Percentiles rank a stretch among this genome's conserved stretches.
These are phyloP conservation scores for Orbilia brochopaga DNA, from an alignment of 2,329 filamentous ascomycete species.

Conservation along the genomic window DNA sequence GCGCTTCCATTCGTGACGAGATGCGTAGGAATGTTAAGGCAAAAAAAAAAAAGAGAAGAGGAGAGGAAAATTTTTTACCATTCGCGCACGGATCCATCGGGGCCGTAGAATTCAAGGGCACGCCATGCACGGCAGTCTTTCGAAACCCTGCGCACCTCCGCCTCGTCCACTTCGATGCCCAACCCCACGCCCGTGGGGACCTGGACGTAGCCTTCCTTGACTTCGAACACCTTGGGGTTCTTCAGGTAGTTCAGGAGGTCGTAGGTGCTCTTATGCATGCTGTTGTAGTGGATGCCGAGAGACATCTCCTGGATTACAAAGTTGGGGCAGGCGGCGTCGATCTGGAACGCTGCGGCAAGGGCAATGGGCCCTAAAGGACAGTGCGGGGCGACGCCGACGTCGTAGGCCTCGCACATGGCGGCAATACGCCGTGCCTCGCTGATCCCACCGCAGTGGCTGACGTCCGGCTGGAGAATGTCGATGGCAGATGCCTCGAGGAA, in stretches of 20 bases:
- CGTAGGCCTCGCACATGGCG: slow-evolving; percentile 74
- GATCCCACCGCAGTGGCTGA: slow-evolving; percentile 74
- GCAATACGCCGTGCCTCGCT: slow-evolving; percentile 74
- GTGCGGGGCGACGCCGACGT: slow-evolving; percentile 70
- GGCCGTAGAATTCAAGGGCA: slow-evolving; percentile 70
- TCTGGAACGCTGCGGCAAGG: slow-evolving; percentile 72
- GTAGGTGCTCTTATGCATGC: slow-evolving; percentile 64
- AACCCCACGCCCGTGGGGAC: slow-evolving; percentile 67
- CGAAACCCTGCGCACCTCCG: slow-evolving; percentile 67
- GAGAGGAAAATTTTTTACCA: slow-evolving; percentile 63
- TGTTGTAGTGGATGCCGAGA: slow-evolving; percentile 79
- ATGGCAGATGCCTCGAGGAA: slow-evolving; percentile 73
- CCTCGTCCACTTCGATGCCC: slow-evolving; percentile 75
- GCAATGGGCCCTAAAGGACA: slow-evolving; percentile 76
- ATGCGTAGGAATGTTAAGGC: background rate
- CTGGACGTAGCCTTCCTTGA: slow-evolving; percentile 70
- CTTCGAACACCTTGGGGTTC: slow-evolving; percentile 69
- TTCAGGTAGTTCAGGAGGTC: slow-evolving; percentile 72
- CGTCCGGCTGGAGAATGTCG: slow-evolving; percentile 76
- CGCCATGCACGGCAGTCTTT: slow-evolving; percentile 68
- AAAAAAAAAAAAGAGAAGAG: slow-evolving; percentile 9
- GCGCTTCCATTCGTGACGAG: slow-evolving; percentile 19
- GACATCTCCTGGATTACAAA: slow-evolving; percentile 81
- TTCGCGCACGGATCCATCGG: slow-evolving; percentile 70
- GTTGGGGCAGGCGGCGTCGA: slow-evolving; percentile 68